These are phyloP conservation scores for Diplogelasinospora grovesii DNA, from an alignment of 495 filamentous ascomycete genomes.

Conservation along the genomic window DNA sequence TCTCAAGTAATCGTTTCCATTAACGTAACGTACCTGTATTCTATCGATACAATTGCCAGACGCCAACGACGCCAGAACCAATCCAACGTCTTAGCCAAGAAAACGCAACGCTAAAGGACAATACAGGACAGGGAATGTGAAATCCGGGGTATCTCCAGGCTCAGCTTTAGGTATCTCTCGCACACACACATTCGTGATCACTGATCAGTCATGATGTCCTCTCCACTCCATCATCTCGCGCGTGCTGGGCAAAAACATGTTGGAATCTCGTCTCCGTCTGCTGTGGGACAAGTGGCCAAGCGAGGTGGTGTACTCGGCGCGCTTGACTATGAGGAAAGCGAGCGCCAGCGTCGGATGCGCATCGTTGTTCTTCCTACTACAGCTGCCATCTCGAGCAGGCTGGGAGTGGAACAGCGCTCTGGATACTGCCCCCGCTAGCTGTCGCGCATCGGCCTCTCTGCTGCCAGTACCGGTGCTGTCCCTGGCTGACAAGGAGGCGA, in stretches of 20 bases:
- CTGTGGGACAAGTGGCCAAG: constrained; percentile 2
- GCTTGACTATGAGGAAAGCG: constrained; percentile 24
- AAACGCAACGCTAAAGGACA: no score
- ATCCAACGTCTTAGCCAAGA: no score
- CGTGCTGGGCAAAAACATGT: constrained; percentile 22
- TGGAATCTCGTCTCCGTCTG: constrained; percentile 6
- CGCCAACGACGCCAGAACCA: no score
- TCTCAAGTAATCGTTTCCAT: no score
- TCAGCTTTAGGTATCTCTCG: no score
- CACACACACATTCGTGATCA: no score
- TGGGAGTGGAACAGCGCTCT: constrained; percentile 21
- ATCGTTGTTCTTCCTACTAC: constrained; percentile 4
- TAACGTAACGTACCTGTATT: no score
- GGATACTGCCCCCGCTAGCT: constrained; percentile 18
- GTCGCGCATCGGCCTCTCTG: constrained; percentile 17
- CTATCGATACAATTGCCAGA: no score
- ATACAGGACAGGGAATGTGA: no score
- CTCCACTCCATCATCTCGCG: constrained; percentile 30
- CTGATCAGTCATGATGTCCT: constrained; percentile 4
- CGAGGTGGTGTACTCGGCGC: constrained; percentile 18
- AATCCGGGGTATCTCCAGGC: no score
- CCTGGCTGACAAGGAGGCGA: neutral
- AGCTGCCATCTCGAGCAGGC: neutral
- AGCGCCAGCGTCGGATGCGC: constrained; percentile 24
- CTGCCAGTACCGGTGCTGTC: neutral